Evolutionary conservation across 805 yeast species (phyloP), one percentile per base, ranked within the genome.

Genomic region (Kluyveromyces lactis): DNA sequence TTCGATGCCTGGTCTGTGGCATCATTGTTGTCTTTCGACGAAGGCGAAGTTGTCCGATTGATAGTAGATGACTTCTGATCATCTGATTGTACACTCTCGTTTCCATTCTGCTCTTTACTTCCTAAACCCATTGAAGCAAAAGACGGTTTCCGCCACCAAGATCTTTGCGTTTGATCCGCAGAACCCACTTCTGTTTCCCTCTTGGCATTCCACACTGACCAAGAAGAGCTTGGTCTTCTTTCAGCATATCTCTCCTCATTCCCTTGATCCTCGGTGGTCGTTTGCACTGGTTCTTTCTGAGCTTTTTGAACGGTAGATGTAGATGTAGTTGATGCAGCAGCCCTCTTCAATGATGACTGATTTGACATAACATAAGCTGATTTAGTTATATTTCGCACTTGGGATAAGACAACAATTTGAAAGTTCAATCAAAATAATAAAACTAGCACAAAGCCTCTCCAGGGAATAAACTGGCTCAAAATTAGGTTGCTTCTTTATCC

Each of bases 71-170:
- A 5, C 24, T 4, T 17, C 10, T 23, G 6, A 12, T n/a, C 27
- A 10, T 23, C 30, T 16, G 16, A 8, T 23, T 26, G 13, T 10
- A n/a, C 19, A 15, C 16, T 24, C 13, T 24, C 29, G 4, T 15
- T 10, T 18, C 19, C 19, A 13, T 23, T 34, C 18, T 24, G 21
- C n/a, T 16, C 30, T 10, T 15, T 24, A 3, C 30, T 30, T n/a
- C n/a, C 30, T 15, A 26, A 6, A 6, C 29, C 36, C 17, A 43
- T 29, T 12, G 46, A 40, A 12, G 31, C 36, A 5, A 39, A 31
- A 1, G 46, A 43, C 3, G 43, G 23, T 27, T 43, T 43, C n/a
- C 36, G 40, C 46, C 46, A 43, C 46, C 46, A 43, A 4, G 37
- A 34, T 15, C 16, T 27, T 16, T 30, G 33, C n/a, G 18, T 10